Evolutionary conservation across 2,329 filamentous ascomycete species (phyloP).

Genomic region (Amauroascus niger): DNA sequence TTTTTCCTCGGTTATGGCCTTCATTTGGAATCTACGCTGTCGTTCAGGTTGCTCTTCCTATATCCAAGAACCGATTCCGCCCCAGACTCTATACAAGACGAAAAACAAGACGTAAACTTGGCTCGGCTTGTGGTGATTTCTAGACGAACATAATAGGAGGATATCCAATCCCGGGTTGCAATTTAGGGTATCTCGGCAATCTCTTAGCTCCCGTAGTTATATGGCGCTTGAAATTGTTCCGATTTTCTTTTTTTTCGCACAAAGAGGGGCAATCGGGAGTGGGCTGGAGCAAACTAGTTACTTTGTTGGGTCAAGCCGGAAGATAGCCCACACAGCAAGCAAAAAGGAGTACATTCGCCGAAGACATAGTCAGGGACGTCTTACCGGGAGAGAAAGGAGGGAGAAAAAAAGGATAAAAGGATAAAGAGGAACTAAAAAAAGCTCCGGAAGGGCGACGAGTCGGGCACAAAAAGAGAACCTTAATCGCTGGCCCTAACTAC

Average conservation of each 20-base stretch:
- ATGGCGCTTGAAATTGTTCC: background rate
- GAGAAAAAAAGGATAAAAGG: background rate
- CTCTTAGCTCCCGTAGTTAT: background rate
- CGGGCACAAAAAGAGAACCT: no score
- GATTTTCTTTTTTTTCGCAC: background rate
- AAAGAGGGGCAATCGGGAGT: background rate
- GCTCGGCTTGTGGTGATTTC: background rate
- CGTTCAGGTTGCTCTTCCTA: background rate
- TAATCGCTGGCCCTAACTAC: no score
- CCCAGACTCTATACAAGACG: background rate
- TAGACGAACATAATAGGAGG: background rate
- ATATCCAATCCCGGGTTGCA: background rate
- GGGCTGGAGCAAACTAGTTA: background rate
- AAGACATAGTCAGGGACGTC: background rate
- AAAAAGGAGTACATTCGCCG: background rate
- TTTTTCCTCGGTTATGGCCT: background rate
- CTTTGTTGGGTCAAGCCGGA: background rate
- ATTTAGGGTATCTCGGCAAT: background rate
- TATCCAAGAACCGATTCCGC: background rate
- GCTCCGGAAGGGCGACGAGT: no score
- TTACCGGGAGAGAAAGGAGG: background rate
- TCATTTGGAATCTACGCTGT: background rate
- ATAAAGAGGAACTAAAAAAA: no score
- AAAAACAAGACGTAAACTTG: background rate
- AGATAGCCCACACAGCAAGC: background rate